phyloP scores from a whole-genome alignment of 495 filamentous ascomycete species.

The Aspergillus affinis region DNA sequence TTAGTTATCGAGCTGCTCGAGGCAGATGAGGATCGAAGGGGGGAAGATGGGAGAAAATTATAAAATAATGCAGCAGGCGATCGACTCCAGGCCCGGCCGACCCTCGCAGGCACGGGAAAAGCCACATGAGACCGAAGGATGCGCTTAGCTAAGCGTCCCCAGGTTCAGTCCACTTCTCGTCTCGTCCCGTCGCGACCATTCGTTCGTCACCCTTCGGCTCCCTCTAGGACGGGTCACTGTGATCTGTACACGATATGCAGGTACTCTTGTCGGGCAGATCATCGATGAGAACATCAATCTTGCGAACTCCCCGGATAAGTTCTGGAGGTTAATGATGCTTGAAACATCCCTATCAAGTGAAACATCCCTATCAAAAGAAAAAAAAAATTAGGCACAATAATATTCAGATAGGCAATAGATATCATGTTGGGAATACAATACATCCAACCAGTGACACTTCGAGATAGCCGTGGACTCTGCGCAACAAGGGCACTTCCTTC shows the following conservation, averaged over 20 bases:
- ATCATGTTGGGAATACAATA: too few relatives aligned
- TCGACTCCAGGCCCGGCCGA: conserved; percentile 20
- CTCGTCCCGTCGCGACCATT: not conserved
- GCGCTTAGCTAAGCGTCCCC: conserved; percentile 35
- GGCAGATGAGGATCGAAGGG: not conserved
- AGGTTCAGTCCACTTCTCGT: not conserved
- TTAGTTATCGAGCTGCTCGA: not conserved
- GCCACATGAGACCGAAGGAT: conserved; percentile 33
- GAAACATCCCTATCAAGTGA: too few relatives aligned
- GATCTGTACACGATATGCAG: not conserved
- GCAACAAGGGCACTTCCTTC: too few relatives aligned
- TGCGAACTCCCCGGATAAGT: too few relatives aligned
- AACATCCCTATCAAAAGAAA: too few relatives aligned
- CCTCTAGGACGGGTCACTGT: not conserved
- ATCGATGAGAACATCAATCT: too few relatives aligned
- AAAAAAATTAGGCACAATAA: too few relatives aligned
- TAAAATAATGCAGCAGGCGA: conserved; percentile 18
- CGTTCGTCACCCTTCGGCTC: too few relatives aligned
- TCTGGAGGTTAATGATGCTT: too few relatives aligned
- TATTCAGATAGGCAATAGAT: too few relatives aligned
- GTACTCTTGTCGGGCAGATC: not conserved
- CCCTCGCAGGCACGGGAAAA: conserved; percentile 36
- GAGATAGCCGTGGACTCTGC: too few relatives aligned
- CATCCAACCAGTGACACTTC: too few relatives aligned
- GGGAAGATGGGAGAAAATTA: conserved; percentile 11